A percentile compares a stretch with the other conserved stretches of the same genome.
phyloP scores from a whole-genome alignment of 371 early-diverging fungal species.

The Mortierella sp. region DNA sequence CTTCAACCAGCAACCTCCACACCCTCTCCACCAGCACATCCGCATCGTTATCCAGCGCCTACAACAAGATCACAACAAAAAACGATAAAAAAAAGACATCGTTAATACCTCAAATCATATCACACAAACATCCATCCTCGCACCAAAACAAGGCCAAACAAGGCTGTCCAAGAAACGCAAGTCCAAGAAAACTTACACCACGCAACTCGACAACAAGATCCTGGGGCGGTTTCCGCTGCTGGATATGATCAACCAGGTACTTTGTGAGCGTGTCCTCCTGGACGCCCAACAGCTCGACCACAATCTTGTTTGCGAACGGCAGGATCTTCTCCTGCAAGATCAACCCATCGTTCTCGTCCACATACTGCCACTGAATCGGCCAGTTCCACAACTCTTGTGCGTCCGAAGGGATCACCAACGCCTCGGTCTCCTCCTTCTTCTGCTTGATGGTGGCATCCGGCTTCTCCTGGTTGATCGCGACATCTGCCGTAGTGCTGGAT shows the following conservation, averaged over 20 bases:
- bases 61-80: constrained; percentile 9
- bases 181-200: constrained; percentile 63
- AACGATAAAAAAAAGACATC: neutral
- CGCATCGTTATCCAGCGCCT: constrained; percentile 89
- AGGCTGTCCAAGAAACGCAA: neutral
- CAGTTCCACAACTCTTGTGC: constrained; percentile 81
- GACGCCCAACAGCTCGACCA: constrained; percentile 80
- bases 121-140: neutral
- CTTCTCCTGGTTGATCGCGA: constrained; percentile 61
- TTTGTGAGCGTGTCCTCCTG: constrained; percentile 79
- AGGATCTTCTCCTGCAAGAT: constrained; percentile 75
- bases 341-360: constrained; percentile 75
- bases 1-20: constrained; percentile 89
- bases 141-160: neutral
- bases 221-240: constrained; percentile 66
- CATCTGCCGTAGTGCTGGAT: constrained; percentile 39
- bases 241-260: constrained; percentile 78
- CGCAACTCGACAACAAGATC: constrained; percentile 78
- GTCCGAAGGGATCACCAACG: constrained; percentile 87
- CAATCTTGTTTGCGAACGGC: constrained; percentile 83
- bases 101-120: neutral
- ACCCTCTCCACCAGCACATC: constrained; percentile 85
- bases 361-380: constrained; percentile 82
- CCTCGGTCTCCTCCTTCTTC: constrained; percentile 62
- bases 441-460: constrained; percentile 10